These are phyloP conservation scores for Trapa incisa DNA, from an alignment of 345 rosid species.

Conservation along the genomic window DNA sequence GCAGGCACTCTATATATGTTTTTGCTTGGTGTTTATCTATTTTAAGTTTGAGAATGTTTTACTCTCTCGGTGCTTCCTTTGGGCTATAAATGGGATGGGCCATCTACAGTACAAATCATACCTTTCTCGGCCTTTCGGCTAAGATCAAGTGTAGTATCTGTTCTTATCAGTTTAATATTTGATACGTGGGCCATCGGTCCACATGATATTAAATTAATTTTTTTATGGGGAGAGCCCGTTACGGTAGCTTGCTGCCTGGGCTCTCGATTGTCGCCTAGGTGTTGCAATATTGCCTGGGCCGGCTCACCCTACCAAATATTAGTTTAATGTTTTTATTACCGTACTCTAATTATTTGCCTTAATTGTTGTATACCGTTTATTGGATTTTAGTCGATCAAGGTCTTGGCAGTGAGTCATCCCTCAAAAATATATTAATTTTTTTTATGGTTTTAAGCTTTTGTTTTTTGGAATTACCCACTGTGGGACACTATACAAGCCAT, in stretches of 20 bases:
- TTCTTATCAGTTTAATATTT: conserved; percentile 55
- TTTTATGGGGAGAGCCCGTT: conserved; percentile 10
- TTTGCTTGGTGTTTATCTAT: background rate
- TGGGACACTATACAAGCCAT: too few relatives aligned
- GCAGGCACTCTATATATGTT: background rate
- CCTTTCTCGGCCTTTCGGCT: conserved; percentile 67
- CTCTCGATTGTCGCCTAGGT: background rate
- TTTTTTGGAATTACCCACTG: too few relatives aligned
- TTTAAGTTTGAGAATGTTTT: background rate
- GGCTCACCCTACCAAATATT: background rate
- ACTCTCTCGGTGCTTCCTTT: background rate
- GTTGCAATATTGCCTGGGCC: background rate
- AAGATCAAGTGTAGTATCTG: conserved; percentile 59
- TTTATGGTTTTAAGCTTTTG: too few relatives aligned
- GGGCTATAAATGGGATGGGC: background rate
- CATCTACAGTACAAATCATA: conserved; percentile 8
- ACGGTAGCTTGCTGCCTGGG: background rate
- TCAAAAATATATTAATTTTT: too few relatives aligned
- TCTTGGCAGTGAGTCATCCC: background rate
- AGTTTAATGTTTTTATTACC: background rate
- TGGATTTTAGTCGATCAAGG: background rate
- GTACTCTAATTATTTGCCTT: too few relatives aligned
- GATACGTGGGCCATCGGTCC: conserved; percentile 29
- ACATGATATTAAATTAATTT: conserved; percentile 33
- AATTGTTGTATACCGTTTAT: background rate